Base-by-base conservation (phyloP, 148 eudicot species). In the Cornus suecica region DNA sequence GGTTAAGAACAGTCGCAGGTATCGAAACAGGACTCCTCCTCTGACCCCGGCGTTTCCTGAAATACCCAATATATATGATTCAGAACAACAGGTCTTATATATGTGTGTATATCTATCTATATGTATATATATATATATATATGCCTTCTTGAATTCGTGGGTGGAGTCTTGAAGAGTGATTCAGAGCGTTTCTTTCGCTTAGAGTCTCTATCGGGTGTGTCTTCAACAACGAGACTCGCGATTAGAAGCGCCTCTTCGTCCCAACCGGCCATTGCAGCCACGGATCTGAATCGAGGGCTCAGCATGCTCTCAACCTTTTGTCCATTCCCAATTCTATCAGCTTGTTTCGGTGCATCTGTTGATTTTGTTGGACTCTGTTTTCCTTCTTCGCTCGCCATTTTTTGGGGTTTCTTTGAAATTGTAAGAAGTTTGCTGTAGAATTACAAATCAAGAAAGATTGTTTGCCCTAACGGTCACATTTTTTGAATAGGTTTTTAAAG, bases 261-360 rank as follows among this genome's bases (percentile, higher is more conserved):
- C 95, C 95, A 89, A 32, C 98, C 98, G 2, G 96, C 94, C 98
- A 89, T 87, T n/a, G 79, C 96, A 1, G 93, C 98, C 63, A 88
- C 91, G 3, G 98, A 89, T 87, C 87, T 90, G 80, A 93, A 91
- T 73, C 92, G 68, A 2, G 96, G 96, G 68, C 93, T 91, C 30
- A 93, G 80, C 78, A 93, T 65, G 51, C 4, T 27, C 10, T 74
- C 80, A 8, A 20, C 22, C 48, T 82, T 75, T n/a, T 70, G 34
- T 14, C 61, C 68, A 48, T 16, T 48, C 3, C 54, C 54, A 3
- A 7, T 48, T 52, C 74, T 64, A 23, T 52, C 60, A 18, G 20
- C 61, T n/a, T 31, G 48, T 64, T 45, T 22, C 22, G 73, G 71
- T 29, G 27, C 58, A 26, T 64, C 63, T 70, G 41, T 18, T 63